phyloP scores from a whole-genome alignment of 441 rosid genomes.

The Syzygium syzygioides region DNA sequence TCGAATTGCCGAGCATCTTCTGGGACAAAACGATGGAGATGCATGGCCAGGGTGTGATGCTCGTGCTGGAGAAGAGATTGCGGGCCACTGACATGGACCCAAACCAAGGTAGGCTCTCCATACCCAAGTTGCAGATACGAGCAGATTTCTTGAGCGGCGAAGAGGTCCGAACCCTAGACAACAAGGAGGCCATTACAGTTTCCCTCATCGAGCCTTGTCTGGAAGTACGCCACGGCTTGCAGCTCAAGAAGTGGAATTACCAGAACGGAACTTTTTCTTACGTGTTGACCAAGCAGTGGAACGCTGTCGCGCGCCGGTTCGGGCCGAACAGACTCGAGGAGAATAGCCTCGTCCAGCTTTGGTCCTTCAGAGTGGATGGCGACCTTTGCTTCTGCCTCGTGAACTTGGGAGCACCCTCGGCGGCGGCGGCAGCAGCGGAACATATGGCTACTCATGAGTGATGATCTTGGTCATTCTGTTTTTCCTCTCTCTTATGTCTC shows the following conservation, averaged over 20 bases:
- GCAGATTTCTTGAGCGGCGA: rapidly evolving
- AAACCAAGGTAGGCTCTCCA: not conserved
- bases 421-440: too few species aligned
- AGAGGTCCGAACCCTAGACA: not conserved
- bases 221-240: too few species aligned
- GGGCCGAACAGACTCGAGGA: rapidly evolving
- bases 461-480: not conserved
- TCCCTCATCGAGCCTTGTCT: too few species aligned
- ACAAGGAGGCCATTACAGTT: too few species aligned
- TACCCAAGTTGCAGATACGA: not conserved
- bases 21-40: not conserved
- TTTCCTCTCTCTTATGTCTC: not conserved
- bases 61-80: not conserved
- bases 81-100: rapidly evolving
- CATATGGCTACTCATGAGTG: too few species aligned
- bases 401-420: too few species aligned
- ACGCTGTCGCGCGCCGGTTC: rapidly evolving
- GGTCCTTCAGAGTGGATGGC: rapidly evolving
- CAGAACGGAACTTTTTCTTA: too few species aligned
- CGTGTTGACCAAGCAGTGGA: too few species aligned
- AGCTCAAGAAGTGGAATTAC: too few species aligned
- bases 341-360: rapidly evolving
- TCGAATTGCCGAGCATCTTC: not conserved
- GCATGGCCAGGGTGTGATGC: not conserved
- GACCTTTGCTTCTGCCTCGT: not conserved